Conservation (phyloP, 2,329 filamentous ascomycete species). For the Metarhizium guizhouense region DNA sequence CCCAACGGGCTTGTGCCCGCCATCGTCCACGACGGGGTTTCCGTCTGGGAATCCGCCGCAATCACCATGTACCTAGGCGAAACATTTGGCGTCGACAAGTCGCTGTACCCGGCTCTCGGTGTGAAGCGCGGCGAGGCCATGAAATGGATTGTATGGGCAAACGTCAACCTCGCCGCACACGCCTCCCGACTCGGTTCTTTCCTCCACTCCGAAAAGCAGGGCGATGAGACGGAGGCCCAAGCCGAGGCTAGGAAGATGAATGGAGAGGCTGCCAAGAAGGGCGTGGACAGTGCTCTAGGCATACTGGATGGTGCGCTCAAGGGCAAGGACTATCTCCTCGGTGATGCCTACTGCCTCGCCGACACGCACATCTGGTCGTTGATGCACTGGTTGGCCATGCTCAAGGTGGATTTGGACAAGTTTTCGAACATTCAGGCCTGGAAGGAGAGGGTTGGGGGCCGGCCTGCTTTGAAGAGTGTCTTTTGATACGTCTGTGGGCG, state of each 20-base stretch:
- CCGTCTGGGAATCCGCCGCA: neutral
- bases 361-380: neutral
- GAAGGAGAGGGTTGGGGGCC: neutral
- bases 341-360: neutral
- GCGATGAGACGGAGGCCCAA: neutral
- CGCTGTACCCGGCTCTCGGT: neutral
- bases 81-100: neutral
- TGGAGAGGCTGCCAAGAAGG: neutral
- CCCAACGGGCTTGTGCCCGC: neutral
- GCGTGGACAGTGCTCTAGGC: neutral
- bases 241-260: neutral
- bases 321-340: neutral
- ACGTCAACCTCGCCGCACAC: neutral
- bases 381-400: neutral
- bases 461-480: neutral
- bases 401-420: neutral
- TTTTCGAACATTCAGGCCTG: neutral
- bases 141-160: neutral
- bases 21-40: neutral
- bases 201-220: neutral
- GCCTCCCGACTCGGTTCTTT: neutral
- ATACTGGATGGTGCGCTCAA: neutral
- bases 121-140: neutral
- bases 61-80: neutral
- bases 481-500: too few relatives aligned